Conservation (phyloP, 2,329 filamentous ascomycete genomes). For the Sporothrix humicola region DNA sequence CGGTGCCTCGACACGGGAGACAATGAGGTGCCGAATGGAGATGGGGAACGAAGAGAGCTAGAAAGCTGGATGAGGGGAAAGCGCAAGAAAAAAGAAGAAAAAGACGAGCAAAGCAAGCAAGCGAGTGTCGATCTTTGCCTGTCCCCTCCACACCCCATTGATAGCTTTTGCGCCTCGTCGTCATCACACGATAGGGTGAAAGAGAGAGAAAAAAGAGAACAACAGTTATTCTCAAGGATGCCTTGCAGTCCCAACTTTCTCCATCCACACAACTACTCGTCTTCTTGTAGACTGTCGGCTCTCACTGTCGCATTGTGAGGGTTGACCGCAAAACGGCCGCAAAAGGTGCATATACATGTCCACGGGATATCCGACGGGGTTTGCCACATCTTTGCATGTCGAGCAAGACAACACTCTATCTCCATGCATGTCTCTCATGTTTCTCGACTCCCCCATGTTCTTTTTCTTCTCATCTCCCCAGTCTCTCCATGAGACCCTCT, state of each 20-base stretch:
- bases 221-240: no score
- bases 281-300: not conserved
- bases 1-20: not conserved
- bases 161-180: not conserved
- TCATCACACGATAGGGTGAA: not conserved
- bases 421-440: not conserved
- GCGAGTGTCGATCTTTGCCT: conserved; percentile 1
- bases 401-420: not conserved
- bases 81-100: not conserved
- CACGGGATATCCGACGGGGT: not conserved
- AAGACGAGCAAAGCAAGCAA: not conserved
- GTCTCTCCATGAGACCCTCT: no score
- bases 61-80: not conserved
- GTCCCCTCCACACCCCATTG: not conserved
- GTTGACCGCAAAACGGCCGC: no score
- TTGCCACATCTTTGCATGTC: not conserved
- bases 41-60: no score
- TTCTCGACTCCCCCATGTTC: not conserved
- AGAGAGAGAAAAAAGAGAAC: no score
- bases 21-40: no score
- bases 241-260: not conserved
- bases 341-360: not conserved
- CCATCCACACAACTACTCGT: not conserved
- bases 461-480: not conserved
- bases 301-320: no score